Conservation (phyloP, 192 early-diverging fungal species). For the Entomortierella beljakovae region DNA sequence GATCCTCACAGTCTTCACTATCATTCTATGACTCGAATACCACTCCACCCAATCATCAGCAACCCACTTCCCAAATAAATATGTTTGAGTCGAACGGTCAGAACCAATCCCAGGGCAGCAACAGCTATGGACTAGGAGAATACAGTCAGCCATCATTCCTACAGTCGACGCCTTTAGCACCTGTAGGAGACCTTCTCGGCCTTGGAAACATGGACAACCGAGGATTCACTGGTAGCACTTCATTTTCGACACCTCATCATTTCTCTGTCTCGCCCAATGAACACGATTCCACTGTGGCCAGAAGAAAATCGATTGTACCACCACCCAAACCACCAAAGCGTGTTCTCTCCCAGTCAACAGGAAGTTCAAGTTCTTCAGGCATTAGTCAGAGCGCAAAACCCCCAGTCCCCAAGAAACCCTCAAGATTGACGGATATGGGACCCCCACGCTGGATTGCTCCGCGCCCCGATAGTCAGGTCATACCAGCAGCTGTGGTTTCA, state of each 20-base stretch:
- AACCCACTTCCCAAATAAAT: neutral
- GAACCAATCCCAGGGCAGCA: neutral
- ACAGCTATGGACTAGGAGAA: conserved; percentile 5
- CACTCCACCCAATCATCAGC: neutral
- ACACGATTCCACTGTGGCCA: neutral
- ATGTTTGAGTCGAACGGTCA: conserved; percentile 33
- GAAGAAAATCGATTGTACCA: conserved; percentile 18
- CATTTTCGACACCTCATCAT: neutral
- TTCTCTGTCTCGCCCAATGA: neutral
- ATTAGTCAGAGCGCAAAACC: conserved; percentile 43
- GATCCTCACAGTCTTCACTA: conserved; percentile 1
- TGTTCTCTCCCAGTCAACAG: conserved; percentile 44
- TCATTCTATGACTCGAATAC: conserved; percentile 21
- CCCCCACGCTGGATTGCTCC: conserved; percentile 46
- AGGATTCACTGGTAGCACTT: neutral
- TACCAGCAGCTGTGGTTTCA: conserved; percentile 9
- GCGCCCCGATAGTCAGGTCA: conserved; percentile 8
- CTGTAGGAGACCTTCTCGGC: conserved; percentile 40
- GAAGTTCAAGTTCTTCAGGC: conserved; percentile 45
- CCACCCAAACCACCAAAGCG: conserved; percentile 50
- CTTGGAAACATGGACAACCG: conserved; percentile 33
- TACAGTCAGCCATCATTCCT: conserved; percentile 31
- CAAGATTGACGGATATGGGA: conserved; percentile 17
- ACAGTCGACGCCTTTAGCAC: conserved; percentile 10
- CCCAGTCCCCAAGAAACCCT: conserved; percentile 46